These are phyloP conservation scores for Raddia guianensis DNA, from an alignment of 176 grass and related monocot species.

Conservation along the genomic window DNA sequence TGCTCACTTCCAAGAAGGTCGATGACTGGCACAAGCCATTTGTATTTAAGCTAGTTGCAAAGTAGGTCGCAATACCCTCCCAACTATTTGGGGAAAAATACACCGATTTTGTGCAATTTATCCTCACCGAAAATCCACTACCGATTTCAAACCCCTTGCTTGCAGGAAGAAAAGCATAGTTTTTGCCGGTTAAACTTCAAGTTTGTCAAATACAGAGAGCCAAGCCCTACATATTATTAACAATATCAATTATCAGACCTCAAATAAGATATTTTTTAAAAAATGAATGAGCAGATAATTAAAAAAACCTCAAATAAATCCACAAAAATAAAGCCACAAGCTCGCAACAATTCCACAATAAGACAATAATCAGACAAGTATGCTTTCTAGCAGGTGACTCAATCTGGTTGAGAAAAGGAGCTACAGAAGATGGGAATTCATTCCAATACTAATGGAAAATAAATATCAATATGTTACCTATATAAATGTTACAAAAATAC, in stretches of 20 bases:
- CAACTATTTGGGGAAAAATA: slow-evolving; percentile 15
- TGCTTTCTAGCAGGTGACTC: too few species aligned
- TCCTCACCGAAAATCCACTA: slow-evolving; percentile 89
- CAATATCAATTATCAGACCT: slow-evolving; percentile 19
- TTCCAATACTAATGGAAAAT: too few species aligned
- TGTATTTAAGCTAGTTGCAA: slow-evolving; percentile 24
- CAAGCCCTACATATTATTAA: slow-evolving; percentile 73
- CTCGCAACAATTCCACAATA: too few species aligned
- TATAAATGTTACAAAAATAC: too few species aligned
- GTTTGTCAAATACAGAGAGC: slow-evolving; percentile 96
- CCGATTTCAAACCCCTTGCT: slow-evolving; percentile 99
- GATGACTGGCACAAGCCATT: slow-evolving; percentile 60
- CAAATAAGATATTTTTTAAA: neutral
- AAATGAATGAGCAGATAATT: neutral
- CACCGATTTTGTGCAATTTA: slow-evolving; percentile 20
- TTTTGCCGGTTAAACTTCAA: slow-evolving; percentile 95
- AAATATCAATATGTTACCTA: too few species aligned
- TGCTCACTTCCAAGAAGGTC: slow-evolving; percentile 94
- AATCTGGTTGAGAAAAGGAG: too few species aligned
- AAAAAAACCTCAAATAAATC: too few species aligned
- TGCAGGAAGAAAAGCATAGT: slow-evolving; percentile 94
- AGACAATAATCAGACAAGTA: too few species aligned
- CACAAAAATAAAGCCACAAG: too few species aligned
- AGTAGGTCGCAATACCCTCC: slow-evolving; percentile 23
- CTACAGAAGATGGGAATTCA: too few species aligned